Evolutionary conservation across 148 eudicot species (phyloP).

Genomic region (Spergularia marina): DNA sequence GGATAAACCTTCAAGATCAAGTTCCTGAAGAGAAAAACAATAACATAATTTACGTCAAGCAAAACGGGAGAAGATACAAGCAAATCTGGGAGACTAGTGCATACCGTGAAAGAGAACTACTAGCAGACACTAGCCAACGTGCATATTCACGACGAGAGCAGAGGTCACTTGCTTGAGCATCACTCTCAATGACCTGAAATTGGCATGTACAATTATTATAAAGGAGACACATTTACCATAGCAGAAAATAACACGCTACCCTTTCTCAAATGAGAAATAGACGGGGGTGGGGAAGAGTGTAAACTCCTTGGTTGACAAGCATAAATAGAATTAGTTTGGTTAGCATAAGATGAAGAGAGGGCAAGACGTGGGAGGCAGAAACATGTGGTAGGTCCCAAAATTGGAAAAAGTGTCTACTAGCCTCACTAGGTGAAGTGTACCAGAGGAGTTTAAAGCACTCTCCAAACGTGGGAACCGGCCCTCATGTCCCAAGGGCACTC

Average conservation of each 20-base stretch:
- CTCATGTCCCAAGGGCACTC: too few relatives aligned
- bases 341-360: too few relatives aligned
- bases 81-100: constrained; percentile 11
- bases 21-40: constrained; percentile 43
- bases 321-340: too few relatives aligned
- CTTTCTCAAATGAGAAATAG: neutral
- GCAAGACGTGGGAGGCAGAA: too few relatives aligned
- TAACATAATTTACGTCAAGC: neutral
- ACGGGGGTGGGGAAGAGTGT: neutral
- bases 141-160: constrained; percentile 98
- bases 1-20: constrained; percentile 85
- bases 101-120: constrained; percentile 91
- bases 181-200: constrained; percentile 79
- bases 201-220: neutral
- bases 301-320: neutral
- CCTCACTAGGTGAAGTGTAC: too few relatives aligned
- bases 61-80: neutral
- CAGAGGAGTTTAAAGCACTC: too few relatives aligned
- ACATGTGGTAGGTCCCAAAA: too few relatives aligned
- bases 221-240: neutral
- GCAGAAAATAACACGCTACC: neutral
- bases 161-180: constrained; percentile 83
- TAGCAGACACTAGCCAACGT: constrained; percentile 94
- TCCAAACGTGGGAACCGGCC: too few relatives aligned
- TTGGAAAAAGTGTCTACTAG: too few relatives aligned